Evolutionary conservation across 805 yeast genomes (phyloP).

Genomic region (Yamadazyma paraphyllophila): DNA sequence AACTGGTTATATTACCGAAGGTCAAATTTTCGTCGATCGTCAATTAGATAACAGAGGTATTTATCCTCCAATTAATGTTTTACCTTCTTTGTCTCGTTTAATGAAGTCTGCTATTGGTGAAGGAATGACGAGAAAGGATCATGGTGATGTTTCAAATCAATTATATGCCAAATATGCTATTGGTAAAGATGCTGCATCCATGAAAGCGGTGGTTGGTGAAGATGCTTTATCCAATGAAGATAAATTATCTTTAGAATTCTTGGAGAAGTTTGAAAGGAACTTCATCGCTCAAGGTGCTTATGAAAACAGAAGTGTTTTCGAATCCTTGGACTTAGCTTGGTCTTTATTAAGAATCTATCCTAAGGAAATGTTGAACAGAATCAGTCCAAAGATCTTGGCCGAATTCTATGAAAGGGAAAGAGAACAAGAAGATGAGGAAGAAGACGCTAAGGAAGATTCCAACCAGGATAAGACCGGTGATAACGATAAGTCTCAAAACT

Average conservation of each 20-base stretch:
- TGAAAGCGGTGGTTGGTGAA: slow-evolving; percentile 99
- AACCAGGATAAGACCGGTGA: slow-evolving; percentile 8
- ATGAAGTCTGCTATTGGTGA: slow-evolving; percentile 99
- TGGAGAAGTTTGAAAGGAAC: slow-evolving; percentile 96
- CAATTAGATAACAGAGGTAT: slow-evolving; percentile 94
- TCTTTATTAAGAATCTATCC: slow-evolving; percentile 96
- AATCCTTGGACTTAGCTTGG: slow-evolving; percentile 98
- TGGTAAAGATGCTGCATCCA: slow-evolving; percentile 99
- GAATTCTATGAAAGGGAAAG: slow-evolving; percentile 94
- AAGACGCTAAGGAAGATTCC: slow-evolving; percentile 28
- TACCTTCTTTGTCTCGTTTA: slow-evolving; percentile 95
- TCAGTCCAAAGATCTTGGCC: slow-evolving; percentile 92
- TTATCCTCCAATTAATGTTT: slow-evolving; percentile 97
- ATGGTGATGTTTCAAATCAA: slow-evolving; percentile 99
- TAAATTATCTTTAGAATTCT: slow-evolving; percentile 92
- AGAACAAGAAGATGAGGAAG: slow-evolving; percentile 59
- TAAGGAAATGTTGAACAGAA: slow-evolving; percentile 97
- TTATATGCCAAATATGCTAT: slow-evolving; percentile 98
- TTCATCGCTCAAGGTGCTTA: slow-evolving; percentile 96
- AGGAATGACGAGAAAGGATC: slow-evolving; percentile 99
- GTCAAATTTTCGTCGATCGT: slow-evolving; percentile 97
- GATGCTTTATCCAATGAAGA: slow-evolving; percentile 98
- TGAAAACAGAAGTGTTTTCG: slow-evolving; percentile 91
- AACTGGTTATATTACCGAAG: slow-evolving; percentile 99
- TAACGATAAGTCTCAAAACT: slow-evolving; percentile 37